These are phyloP conservation scores for Suillus paluster DNA, from an alignment of 768 basidiomycete species.

Conservation along the genomic window DNA sequence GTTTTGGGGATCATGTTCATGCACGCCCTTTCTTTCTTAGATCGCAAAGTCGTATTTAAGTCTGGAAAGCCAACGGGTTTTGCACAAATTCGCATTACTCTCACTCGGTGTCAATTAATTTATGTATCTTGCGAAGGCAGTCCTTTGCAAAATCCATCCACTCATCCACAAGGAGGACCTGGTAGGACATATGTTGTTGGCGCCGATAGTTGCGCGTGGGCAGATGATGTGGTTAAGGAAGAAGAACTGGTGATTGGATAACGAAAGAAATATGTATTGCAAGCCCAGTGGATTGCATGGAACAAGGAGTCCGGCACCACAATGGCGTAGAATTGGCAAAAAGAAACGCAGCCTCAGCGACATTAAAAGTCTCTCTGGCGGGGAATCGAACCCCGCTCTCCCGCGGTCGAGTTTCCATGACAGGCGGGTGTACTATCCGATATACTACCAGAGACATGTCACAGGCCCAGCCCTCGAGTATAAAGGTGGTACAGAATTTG, in stretches of 20 bases:
- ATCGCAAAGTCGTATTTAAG: no score
- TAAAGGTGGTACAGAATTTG: no score
- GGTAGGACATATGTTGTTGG: no score
- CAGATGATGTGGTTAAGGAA: neutral
- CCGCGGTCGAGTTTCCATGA: slow-evolving; percentile 29
- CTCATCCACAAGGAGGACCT: no score
- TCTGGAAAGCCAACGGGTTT: neutral
- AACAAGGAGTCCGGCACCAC: no score
- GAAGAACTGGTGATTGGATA: neutral
- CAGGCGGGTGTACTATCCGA: slow-evolving; percentile 47
- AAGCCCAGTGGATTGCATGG: slow-evolving; percentile 19
- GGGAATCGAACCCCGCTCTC: slow-evolving; percentile 38
- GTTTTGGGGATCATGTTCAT: neutral
- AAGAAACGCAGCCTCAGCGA: slow-evolving; percentile 32
- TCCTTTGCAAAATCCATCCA: no score
- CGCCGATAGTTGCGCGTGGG: neutral
- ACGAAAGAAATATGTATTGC: neutral
- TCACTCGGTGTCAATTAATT: neutral
- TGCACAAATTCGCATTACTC: neutral
- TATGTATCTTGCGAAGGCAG: neutral
- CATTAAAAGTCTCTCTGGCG: slow-evolving; percentile 38
- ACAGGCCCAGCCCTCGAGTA: no score
- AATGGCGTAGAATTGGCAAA: slow-evolving; percentile 58
- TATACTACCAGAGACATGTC: slow-evolving; percentile 32
- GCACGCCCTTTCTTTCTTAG: neutral